These are phyloP conservation scores for Benincasa hispida DNA, from an alignment of 306 rosid species.

Conservation along the genomic window DNA sequence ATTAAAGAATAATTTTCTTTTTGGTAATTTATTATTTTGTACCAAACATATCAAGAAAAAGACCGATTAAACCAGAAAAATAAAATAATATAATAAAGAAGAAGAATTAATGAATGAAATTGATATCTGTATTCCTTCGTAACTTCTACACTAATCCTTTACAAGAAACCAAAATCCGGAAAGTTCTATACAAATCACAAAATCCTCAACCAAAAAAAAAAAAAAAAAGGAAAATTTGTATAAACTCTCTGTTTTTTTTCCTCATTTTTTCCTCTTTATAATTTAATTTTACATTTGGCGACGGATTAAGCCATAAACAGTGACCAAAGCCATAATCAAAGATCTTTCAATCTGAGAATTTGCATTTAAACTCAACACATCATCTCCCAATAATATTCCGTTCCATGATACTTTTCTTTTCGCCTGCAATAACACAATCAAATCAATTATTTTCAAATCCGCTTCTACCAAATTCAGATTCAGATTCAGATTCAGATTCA, in stretches of 20 bases:
- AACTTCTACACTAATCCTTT: not conserved
- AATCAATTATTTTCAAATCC: not conserved
- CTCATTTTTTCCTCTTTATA: too few species aligned
- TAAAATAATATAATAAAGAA: too few species aligned
- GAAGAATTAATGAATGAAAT: not conserved
- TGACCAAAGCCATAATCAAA: constrained; percentile 47
- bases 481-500: too few species aligned
- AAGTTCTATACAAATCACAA: not conserved
- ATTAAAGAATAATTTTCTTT: too few species aligned
- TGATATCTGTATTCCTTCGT: not conserved
- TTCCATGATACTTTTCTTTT: constrained; percentile 36
- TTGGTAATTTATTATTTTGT: too few species aligned
- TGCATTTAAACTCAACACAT: constrained; percentile 50
- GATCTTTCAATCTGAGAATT: constrained; percentile 39
- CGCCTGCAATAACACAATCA: constrained; percentile 30
- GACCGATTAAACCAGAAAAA: not conserved
- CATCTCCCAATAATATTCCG: constrained; percentile 51
- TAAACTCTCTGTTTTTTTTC: not conserved
- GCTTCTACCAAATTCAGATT: not conserved
- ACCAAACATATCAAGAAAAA: too few species aligned
- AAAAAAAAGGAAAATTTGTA: not conserved
- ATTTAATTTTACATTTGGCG: constrained; percentile 31
- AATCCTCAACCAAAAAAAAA: not conserved
- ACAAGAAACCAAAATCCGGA: not conserved
- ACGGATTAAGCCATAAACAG: constrained; percentile 49